These are phyloP conservation scores for Rhinocladiella mackenziei DNA, from an alignment of 2,329 filamentous ascomycete genomes.

Conservation along the genomic window DNA sequence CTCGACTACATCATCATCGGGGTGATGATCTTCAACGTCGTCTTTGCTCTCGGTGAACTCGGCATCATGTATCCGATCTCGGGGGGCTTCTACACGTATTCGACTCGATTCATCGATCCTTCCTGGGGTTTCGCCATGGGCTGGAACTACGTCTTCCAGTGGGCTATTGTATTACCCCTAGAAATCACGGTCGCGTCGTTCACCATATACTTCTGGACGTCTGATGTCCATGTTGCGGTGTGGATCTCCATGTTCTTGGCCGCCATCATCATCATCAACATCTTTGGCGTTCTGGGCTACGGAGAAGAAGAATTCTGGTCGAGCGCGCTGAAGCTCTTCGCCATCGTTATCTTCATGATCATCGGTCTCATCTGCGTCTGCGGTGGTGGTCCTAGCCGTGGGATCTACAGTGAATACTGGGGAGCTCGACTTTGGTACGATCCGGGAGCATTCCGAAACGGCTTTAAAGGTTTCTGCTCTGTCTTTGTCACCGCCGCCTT, in stretches of 20 bases:
- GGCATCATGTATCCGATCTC: conserved; percentile 88
- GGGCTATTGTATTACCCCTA: conserved; percentile 71
- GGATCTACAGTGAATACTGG: conserved; percentile 31
- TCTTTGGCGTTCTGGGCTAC: conserved; percentile 78
- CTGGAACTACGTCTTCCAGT: conserved; percentile 62
- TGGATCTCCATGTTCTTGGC: conserved; percentile 69
- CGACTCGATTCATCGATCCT: conserved; percentile 85
- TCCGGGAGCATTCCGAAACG: conserved; percentile 46
- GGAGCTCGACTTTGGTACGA: conserved; percentile 54
- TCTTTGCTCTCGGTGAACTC: conserved; percentile 86
- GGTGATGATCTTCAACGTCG: conserved; percentile 83
- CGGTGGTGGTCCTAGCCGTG: conserved; percentile 41
- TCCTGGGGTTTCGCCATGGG: conserved; percentile 48
- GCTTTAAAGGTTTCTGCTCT: conserved; percentile 52
- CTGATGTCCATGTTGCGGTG: conserved; percentile 35
- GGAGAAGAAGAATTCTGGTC: conserved; percentile 81
- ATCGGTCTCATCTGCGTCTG: conserved; percentile 16
- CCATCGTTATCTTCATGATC: conserved; percentile 46
- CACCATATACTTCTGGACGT: conserved; percentile 68
- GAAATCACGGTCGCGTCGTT: conserved; percentile 77
- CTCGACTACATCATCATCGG: conserved; percentile 74
- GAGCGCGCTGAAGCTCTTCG: conserved; percentile 71
- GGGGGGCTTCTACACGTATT: conserved; percentile 87
- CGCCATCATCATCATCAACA: conserved; percentile 68
- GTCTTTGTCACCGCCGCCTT: conserved; percentile 56